Evolutionary conservation across 148 eudicot species (phyloP).

Genomic region (Vaccinium darrowii): DNA sequence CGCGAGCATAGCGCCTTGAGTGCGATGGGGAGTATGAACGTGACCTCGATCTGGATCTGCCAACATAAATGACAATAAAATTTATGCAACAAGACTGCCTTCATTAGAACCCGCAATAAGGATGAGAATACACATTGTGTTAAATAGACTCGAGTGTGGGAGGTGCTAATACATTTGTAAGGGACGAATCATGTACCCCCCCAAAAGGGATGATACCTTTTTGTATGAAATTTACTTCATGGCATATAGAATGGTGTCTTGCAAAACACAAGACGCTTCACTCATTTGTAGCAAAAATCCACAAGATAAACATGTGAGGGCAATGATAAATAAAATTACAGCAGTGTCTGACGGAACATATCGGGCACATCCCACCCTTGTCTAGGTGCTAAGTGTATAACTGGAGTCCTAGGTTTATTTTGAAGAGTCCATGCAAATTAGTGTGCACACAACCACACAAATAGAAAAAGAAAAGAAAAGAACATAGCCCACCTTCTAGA

Average conservation of each 20-base stretch:
- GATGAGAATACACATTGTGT: not conserved
- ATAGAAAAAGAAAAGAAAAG: not conserved
- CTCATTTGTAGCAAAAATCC: not conserved
- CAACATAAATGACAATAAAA: not conserved
- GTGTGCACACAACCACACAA: not conserved
- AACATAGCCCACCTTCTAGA: slow-evolving; percentile 59
- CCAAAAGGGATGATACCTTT: not conserved
- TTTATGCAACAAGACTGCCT: not conserved
- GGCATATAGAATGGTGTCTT: not conserved
- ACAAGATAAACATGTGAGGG: not conserved
- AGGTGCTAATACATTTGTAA: not conserved
- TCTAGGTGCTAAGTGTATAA: not conserved
- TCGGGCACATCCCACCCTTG: not conserved
- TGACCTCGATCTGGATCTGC: slow-evolving; percentile 74
- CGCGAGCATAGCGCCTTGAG: slow-evolving; percentile 75
- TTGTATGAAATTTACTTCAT: not conserved
- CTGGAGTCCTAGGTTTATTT: not conserved
- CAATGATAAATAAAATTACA: not conserved
- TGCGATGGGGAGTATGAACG: slow-evolving; percentile 79
- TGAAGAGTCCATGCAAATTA: not conserved
- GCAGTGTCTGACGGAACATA: not conserved
- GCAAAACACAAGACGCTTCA: not conserved
- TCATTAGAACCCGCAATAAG: not conserved
- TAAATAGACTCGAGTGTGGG: not conserved
- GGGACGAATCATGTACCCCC: not conserved